phyloP scores from a whole-genome alignment of 2,329 filamentous ascomycete genomes.

The Fusarium acutatum region DNA sequence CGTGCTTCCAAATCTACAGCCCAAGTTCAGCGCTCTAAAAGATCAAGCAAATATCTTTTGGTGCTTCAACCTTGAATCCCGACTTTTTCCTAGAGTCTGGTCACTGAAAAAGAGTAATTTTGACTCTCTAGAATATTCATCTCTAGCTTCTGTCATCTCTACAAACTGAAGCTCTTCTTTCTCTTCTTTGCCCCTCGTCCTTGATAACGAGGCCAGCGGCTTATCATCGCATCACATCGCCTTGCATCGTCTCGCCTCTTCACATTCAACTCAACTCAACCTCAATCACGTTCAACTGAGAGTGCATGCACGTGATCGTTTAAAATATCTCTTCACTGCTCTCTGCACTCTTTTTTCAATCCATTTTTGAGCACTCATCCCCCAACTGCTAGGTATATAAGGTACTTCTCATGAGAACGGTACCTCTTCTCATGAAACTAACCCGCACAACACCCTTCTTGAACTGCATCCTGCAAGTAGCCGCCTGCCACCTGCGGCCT shows the following conservation, averaged over 20 bases:
- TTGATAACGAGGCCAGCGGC: conserved; percentile 38
- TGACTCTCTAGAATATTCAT: not conserved
- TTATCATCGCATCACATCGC: conserved; percentile 38
- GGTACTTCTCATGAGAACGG: conserved; percentile 36
- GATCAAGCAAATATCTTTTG: not conserved
- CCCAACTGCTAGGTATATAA: not conserved
- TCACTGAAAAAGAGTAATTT: not conserved
- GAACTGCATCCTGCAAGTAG: conserved; percentile 36
- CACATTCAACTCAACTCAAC: conserved; percentile 18
- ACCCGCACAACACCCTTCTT: conserved; percentile 31
- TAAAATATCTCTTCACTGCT: not conserved
- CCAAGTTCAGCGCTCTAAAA: not conserved
- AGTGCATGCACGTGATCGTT: conserved; percentile 2
- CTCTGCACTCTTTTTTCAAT: conserved; percentile 17
- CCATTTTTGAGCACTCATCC: not conserved
- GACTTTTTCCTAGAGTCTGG: not conserved
- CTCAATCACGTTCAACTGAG: conserved; percentile 5
- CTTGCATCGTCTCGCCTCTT: conserved; percentile 19
- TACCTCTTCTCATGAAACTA: conserved; percentile 24
- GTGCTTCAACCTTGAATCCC: not conserved
- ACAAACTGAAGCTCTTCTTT: conserved; percentile 12
- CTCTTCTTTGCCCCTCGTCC: conserved; percentile 23
- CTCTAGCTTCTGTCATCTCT: conserved; percentile 1
- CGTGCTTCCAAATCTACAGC: conserved; percentile 29
- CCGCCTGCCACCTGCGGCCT: conserved; percentile 31